Evolutionary conservation across 768 basidiomycete genomes (phyloP).

Genomic region (Ephemerocybe angulata): DNA sequence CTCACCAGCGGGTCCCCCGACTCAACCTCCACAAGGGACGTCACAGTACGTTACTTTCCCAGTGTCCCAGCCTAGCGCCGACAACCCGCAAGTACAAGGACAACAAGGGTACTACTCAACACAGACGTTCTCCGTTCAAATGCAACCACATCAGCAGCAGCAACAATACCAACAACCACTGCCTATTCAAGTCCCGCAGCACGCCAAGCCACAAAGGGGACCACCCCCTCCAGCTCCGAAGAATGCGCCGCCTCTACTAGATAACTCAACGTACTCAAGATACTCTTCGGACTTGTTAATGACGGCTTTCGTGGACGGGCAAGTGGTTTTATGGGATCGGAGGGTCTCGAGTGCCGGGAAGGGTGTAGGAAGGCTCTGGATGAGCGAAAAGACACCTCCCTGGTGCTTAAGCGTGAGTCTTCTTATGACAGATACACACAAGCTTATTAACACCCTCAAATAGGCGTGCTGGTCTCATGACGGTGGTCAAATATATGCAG

Average conservation of each 20-base stretch:
- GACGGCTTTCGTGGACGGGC: constrained; percentile 89
- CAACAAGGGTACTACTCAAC: constrained; percentile 7
- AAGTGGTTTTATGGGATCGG: constrained; percentile 89
- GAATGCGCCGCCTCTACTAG: constrained; percentile 73
- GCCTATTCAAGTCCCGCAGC: constrained; percentile 8
- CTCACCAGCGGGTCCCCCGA: neutral
- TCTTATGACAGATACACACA: neutral
- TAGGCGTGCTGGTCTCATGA: constrained; percentile 95
- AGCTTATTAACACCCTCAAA: neutral
- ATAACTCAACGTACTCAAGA: constrained; percentile 51
- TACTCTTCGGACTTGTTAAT: constrained; percentile 83
- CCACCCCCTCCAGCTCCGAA: constrained; percentile 55
- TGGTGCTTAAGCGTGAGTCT: constrained; percentile 90
- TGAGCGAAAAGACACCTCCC: constrained; percentile 89
- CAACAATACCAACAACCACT: constrained; percentile 10
- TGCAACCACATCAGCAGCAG: constrained; percentile 11
- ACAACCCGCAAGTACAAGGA: constrained; percentile 7
- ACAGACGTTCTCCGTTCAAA: constrained; percentile 6
- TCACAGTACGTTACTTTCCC: constrained; percentile 6
- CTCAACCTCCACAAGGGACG: neutral
- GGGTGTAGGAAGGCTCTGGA: constrained; percentile 82
- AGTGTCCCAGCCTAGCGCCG: neutral
- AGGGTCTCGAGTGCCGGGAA: constrained; percentile 58
- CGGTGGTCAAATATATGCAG: constrained; percentile 85
- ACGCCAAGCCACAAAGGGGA: constrained; percentile 15